Percentiles rank a stretch among this genome's conserved stretches.
These are phyloP conservation scores for Solanum lycopersicoides DNA, from an alignment of 257 asterid genomes.

Conservation along the genomic window DNA sequence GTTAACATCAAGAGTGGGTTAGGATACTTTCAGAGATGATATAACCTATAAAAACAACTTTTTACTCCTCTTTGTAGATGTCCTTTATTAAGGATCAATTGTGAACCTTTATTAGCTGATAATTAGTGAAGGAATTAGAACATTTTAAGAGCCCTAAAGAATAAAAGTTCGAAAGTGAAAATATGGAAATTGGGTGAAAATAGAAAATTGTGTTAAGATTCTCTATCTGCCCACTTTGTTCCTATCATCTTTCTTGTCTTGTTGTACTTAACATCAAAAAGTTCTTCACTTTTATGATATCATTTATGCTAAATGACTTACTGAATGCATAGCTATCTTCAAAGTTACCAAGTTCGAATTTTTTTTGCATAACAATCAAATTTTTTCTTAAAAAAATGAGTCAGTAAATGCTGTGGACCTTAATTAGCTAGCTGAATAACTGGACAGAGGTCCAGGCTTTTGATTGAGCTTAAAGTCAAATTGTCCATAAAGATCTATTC, in stretches of 20 bases:
- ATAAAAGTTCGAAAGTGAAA: neutral
- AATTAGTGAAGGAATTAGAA: neutral
- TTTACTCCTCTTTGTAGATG: neutral
- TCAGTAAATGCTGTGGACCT: neutral
- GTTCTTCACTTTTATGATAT: neutral
- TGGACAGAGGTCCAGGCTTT: neutral
- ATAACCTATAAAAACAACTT: neutral
- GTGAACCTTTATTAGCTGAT: neutral
- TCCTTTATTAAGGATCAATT: neutral
- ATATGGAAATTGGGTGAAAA: neutral
- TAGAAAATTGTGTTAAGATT: neutral
- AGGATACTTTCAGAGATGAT: neutral
- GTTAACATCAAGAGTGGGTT: neutral
- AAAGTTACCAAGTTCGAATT: neutral
- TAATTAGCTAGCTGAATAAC: neutral
- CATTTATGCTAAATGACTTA: neutral
- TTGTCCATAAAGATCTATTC: neutral
- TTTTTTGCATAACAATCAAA: neutral
- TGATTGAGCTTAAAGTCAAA: neutral
- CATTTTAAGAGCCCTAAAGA: neutral
- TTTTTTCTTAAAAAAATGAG: neutral
- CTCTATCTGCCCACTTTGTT: neutral
- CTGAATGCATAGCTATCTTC: neutral
- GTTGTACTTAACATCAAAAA: neutral
- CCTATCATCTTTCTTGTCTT: neutral